Evolutionary conservation across 2,329 filamentous ascomycete species (phyloP).

Genomic region (Knoxdaviesia capensis): DNA sequence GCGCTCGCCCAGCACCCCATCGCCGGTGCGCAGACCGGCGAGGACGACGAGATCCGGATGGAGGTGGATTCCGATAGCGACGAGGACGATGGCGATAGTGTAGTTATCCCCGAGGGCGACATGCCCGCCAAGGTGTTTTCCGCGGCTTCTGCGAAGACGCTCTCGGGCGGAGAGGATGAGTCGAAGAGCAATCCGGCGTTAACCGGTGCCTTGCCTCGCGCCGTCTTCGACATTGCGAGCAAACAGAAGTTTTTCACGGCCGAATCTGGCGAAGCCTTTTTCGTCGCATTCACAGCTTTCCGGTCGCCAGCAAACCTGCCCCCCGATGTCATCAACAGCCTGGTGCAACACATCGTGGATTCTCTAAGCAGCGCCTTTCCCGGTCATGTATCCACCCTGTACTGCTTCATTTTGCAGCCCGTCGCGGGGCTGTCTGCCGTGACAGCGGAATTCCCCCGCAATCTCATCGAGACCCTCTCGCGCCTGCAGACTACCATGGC

Average conservation of each 20-base stretch:
- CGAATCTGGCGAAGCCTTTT: conserved; percentile 54
- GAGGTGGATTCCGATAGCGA: conserved; percentile 25
- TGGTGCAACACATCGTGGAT: conserved; percentile 56
- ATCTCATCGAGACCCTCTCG: conserved; percentile 43
- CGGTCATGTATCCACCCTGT: conserved; percentile 39
- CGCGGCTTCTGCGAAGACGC: conserved; percentile 7
- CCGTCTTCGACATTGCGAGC: conserved; percentile 73
- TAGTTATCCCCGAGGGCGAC: conserved; percentile 21
- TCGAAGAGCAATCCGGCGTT: conserved; percentile 64
- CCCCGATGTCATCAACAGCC: conserved; percentile 30
- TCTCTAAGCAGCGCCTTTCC: conserved; percentile 40
- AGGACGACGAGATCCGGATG: conserved; percentile 24
- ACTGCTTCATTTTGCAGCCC: conserved; percentile 52
- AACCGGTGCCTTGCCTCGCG: conserved; percentile 80
- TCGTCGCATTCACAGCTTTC: conserved; percentile 58
- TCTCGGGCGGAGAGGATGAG: conserved; percentile 14
- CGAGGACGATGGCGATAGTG: conserved; percentile 18
- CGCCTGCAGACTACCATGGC: conserved; percentile 32
- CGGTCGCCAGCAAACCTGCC: conserved; percentile 26
- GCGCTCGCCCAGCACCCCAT: conserved; percentile 15
- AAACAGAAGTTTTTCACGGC: conserved; percentile 54
- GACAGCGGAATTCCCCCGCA: conserved; percentile 53
- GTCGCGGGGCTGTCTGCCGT: conserved; percentile 42
- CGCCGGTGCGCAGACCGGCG: conserved; percentile 25
- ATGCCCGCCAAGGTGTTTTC: conserved; percentile 22